These are phyloP conservation scores for Mycena rosella DNA, from an alignment of 768 basidiomycete species.

Conservation along the genomic window DNA sequence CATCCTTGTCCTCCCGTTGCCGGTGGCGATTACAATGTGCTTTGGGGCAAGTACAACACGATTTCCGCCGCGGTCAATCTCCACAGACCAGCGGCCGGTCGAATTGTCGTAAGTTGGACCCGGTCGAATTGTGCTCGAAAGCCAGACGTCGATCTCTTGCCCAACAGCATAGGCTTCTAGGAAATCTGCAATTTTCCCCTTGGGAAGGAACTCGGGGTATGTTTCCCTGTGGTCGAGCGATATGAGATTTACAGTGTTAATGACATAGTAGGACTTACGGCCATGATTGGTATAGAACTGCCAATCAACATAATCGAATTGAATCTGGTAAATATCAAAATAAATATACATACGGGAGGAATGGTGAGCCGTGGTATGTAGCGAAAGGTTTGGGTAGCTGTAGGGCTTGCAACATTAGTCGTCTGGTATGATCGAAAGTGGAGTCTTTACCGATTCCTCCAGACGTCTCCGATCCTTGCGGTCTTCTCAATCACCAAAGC, in stretches of 20 bases:
- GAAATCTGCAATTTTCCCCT: conserved; percentile 30
- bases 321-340: background rate
- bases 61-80: conserved; percentile 14
- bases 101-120: conserved; percentile 7
- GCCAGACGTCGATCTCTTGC: conserved; percentile 29
- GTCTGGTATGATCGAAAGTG: too few relatives aligned
- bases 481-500: conserved; percentile 65
- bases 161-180: background rate
- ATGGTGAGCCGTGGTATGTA: conserved; percentile 26
- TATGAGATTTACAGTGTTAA: background rate
- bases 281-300: conserved; percentile 31
- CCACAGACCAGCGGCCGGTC: conserved; percentile 22
- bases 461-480: conserved; percentile 48
- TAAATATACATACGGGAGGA: conserved; percentile 7
- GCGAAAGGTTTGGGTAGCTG: conserved; percentile 32
- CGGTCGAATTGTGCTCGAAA: conserved; percentile 4
- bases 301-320: background rate
- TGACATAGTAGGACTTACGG: conserved; percentile 3
- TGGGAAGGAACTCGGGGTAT: conserved; percentile 27
- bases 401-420: too few relatives aligned
- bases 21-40: conserved; percentile 26
- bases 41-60: conserved; percentile 4
- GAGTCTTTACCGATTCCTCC: conserved; percentile 4
- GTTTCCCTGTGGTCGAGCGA: conserved; percentile 3
- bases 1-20: conserved; percentile 14